phyloP scores from a whole-genome alignment of 805 yeast genomes.

The Hanseniaspora hatyaiensis region DNA sequence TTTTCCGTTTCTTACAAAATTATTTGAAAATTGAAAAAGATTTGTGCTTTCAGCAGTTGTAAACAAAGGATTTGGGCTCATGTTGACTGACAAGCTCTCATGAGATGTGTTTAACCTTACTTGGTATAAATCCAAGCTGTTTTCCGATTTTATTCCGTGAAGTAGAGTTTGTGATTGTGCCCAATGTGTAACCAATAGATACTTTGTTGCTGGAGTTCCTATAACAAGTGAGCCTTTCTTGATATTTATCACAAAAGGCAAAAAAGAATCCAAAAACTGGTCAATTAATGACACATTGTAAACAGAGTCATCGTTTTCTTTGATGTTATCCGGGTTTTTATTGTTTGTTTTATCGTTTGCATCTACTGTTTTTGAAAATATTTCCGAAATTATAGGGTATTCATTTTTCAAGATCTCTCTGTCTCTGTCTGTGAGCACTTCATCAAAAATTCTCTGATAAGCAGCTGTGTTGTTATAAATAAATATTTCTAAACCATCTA shows the following conservation, averaged over 20 bases:
- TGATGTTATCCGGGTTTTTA: conserved; percentile 22
- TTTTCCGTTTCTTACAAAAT: conserved; percentile 16
- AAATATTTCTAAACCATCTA: conserved; percentile 75
- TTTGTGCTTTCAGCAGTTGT: conserved; percentile 25
- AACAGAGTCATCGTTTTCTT: conserved; percentile 20
- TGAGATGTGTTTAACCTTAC: conserved; percentile 36
- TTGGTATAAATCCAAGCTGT: conserved; percentile 48
- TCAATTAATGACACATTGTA: conserved; percentile 21
- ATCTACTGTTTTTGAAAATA: background rate
- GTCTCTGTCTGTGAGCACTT: conserved; percentile 23
- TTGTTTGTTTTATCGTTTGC: background rate
- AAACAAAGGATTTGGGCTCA: conserved; percentile 64
- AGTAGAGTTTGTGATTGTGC: conserved; percentile 42
- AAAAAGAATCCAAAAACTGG: conserved; percentile 22
- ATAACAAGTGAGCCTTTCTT: conserved; percentile 61
- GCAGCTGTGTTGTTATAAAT: conserved; percentile 70
- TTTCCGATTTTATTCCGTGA: conserved; percentile 43
- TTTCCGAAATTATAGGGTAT: conserved; percentile 6
- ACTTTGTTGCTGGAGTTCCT: conserved; percentile 71
- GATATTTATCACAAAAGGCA: conserved; percentile 55
- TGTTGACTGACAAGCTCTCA: conserved; percentile 43
- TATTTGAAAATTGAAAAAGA: conserved; percentile 20
- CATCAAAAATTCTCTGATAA: conserved; percentile 51
- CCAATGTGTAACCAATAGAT: conserved; percentile 54
- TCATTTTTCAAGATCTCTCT: conserved; percentile 9